Conservation (phyloP, 108 stramenopile species). For the Hondaea fermentalgiana region DNA sequence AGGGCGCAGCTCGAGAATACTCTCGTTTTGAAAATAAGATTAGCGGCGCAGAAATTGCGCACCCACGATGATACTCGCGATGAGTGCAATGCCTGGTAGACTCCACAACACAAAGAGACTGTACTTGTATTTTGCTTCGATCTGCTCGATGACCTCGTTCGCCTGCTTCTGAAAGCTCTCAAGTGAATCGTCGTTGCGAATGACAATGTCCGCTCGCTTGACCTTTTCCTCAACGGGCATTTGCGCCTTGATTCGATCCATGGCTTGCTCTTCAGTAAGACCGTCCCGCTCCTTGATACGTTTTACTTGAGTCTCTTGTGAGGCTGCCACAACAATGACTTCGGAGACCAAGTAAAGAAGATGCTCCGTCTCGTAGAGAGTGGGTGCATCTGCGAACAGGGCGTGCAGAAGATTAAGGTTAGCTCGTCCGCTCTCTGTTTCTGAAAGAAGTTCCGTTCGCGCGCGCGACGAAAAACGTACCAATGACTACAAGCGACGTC, state of each 20-base stretch:
- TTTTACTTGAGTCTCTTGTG: not conserved
- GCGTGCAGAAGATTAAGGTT: not conserved
- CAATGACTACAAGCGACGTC: not conserved
- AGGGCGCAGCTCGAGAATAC: no score
- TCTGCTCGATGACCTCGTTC: not conserved
- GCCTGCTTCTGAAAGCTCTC: not conserved
- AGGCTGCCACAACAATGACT: not conserved
- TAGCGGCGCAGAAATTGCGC: not conserved
- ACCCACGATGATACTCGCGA: not conserved
- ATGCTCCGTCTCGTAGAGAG: not conserved
- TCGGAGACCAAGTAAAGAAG: not conserved
- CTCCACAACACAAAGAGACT: not conserved
- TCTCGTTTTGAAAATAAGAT: no score
- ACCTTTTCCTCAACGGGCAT: not conserved
- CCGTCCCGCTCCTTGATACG: not conserved
- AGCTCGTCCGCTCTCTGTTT: no score
- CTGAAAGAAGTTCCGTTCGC: not conserved
- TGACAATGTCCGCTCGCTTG: not conserved
- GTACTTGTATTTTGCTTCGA: not conserved
- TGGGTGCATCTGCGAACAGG: not conserved
- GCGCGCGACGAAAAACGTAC: not conserved
- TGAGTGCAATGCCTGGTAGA: not conserved
- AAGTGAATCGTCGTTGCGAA: not conserved
- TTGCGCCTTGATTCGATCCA: conserved; percentile 2
- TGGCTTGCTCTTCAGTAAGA: not conserved